These are phyloP conservation scores for Rhodotorula sp. DNA, from an alignment of 1,284 basidiomycete species.

Conservation along the genomic window DNA sequence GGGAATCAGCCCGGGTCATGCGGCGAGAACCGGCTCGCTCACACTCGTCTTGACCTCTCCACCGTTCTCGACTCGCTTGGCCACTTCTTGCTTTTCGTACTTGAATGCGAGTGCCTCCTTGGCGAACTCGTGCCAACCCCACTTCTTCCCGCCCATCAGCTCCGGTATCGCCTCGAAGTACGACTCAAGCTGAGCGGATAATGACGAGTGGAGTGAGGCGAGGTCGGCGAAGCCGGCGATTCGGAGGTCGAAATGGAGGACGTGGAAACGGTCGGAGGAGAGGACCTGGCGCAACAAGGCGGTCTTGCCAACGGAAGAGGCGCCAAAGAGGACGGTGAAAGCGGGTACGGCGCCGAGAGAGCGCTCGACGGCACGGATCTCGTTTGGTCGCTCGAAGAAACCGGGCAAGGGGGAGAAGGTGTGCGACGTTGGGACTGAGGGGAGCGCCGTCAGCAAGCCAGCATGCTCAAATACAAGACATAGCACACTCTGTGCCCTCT, in stretches of 20 bases:
- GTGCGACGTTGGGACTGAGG: slow-evolving; percentile 58
- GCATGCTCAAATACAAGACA: background rate
- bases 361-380: slow-evolving; percentile 63
- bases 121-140: slow-evolving; percentile 68
- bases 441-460: background rate
- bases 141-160: slow-evolving; percentile 52
- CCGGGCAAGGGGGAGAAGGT: slow-evolving; percentile 71
- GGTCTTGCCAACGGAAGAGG: slow-evolving; percentile 76
- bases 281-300: slow-evolving; percentile 72
- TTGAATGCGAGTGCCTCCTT: slow-evolving; percentile 72
- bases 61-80: slow-evolving; percentile 59
- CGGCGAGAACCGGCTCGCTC: background rate
- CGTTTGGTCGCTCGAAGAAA: slow-evolving; percentile 66
- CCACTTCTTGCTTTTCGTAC: slow-evolving; percentile 71
- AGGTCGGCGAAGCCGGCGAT: slow-evolving; percentile 79
- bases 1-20: background rate
- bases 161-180: slow-evolving; percentile 66
- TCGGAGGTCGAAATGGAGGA: slow-evolving; percentile 73
- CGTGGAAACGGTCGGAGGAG: slow-evolving; percentile 63
- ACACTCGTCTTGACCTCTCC: slow-evolving; percentile 61
- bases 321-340: slow-evolving; percentile 76
- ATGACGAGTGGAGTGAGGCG: slow-evolving; percentile 66
- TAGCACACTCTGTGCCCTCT: slow-evolving; percentile 36
- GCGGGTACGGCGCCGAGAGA: slow-evolving; percentile 54
- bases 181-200: slow-evolving; percentile 71